Evolutionary conservation across 352 stramenopile genomes (phyloP), one percentile per base, ranked within the genome.

Genomic region (Phytophthora pini): DNA sequence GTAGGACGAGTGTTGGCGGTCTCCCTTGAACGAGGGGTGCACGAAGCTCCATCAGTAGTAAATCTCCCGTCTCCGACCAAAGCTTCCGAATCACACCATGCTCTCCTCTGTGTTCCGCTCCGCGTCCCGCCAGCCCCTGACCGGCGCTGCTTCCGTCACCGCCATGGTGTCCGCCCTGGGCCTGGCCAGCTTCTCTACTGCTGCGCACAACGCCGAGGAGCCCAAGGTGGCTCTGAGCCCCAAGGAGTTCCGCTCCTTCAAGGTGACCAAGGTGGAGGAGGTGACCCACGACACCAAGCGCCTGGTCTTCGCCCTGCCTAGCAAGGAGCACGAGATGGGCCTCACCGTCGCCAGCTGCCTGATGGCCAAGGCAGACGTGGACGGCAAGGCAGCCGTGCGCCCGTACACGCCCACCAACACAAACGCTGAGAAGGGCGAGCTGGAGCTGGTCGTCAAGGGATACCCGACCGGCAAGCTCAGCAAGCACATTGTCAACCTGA

Each of bases 391-490:
- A 8, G 83, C 92, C n/a, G 71, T 93, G 20, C 75, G 74, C 8
- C 88, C 89, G 17, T 97, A 97, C 82, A 97, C 90, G 43, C 89
- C 90, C 13, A 84, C 78, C 34, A 92, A 90, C 65, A 82, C 79
- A 40, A 92, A 91, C 62, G 76, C 59, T 29, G 76, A 91, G 62
- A 89, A 86, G 60, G 88, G 87, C 52, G 56, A 81, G 70, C 61
- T 95, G 17, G 83, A 93, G 58, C 80, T 95, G 27, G 80, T 96
- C 41, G 87, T 97, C 59, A 97, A 97, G 71, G 76, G 79, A 26
- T 97, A 97, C 70, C 80, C 88, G 10, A 74, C 76, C 22, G 90
- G 90, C 52, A 84, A 90, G 59, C 78, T 97, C 44, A 95, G 86
- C 59, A 88, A 88, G 62, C 85, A 97, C 70, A 89, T 97, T 24